Base-by-base conservation (phyloP, 495 filamentous ascomycete genomes). In the Aspergillus panamensis region DNA sequence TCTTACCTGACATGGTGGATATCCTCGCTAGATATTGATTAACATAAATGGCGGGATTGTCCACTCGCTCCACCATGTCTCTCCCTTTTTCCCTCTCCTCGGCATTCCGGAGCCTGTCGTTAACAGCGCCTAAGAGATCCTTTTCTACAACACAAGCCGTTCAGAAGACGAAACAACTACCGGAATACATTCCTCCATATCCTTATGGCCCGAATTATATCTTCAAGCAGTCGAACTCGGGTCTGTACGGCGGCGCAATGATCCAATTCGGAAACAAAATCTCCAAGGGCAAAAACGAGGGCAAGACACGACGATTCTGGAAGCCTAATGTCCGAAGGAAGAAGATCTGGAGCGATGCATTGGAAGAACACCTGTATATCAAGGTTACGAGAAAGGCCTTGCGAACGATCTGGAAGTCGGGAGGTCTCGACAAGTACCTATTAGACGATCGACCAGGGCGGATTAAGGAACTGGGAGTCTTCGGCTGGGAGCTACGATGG, bases 261-360 rank as follows among this genome's bases (percentile, higher is more conserved):
- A 91, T 94, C 75, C 90, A 86, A 56, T 94, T 90, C 80, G 94
- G 94, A 67, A 96, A 98, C 84, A 88, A 85, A 59, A 91, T 97
- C 45, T 90, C 90, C 25, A 72, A 84, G 62, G 77, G 77, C 48
- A 77, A 79, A 50, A 84, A 89, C 74, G 81, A 89, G 66, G 84
- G 84, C 76, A 96, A 96, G 71, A 91, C 91, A 39, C 85, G 90
- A 39, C 87, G 93, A 50, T 69, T 70, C 40, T 98, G 95, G 95
- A 82, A 86, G 53, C 92, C 92, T 32, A 97, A 97, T 71, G 86
- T 97, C 14, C 84, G 90, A 42, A 75, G 73, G 30, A 91, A 92
- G 77, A 82, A 85, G 47, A 72, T 97, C 16, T 94, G 80, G 73
- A 88, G 83, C 29, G 79, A 84, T 1, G 77, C 82, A 0, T 79